Conservation (phyloP, 305 asterid genomes). For the Fraxinus sp. region DNA sequence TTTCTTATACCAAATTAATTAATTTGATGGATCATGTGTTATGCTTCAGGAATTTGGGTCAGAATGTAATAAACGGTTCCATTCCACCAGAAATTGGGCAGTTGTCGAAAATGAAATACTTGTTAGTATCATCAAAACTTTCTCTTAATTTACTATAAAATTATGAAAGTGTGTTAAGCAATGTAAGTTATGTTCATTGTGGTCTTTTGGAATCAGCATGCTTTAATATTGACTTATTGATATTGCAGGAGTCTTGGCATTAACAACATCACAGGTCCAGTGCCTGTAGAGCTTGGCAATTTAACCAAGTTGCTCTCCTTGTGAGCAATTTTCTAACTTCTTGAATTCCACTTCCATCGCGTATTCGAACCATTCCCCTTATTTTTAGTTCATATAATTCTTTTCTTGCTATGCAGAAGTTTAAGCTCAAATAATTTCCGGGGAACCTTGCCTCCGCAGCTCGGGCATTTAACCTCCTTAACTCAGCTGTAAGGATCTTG, state of each 20-base stretch:
- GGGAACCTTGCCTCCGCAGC: constrained; percentile 50
- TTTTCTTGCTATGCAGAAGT: constrained; percentile 34
- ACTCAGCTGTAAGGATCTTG: constrained; percentile 43
- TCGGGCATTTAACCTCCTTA: constrained; percentile 49
- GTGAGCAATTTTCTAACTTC: constrained; percentile 32
- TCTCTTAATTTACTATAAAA: neutral
- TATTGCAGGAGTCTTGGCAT: constrained; percentile 56
- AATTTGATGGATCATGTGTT: constrained; percentile 15
- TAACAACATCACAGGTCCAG: constrained; percentile 53
- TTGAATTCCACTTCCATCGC: neutral
- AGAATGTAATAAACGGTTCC: constrained; percentile 59
- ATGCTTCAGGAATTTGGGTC: constrained; percentile 56
- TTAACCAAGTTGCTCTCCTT: constrained; percentile 43
- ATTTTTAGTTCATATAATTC: neutral
- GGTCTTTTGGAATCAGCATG: neutral
- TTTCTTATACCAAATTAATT: constrained; percentile 3
- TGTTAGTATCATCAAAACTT: constrained; percentile 39
- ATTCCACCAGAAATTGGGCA: constrained; percentile 57
- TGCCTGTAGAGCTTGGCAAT: constrained; percentile 55
- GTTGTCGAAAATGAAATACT: constrained; percentile 57
- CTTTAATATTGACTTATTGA: neutral
- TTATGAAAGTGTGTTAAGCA: neutral
- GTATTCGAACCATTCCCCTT: neutral
- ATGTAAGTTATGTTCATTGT: neutral
- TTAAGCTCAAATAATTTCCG: constrained; percentile 54